Base-by-base conservation (phyloP, 495 filamentous ascomycete genomes). In the Annulohypoxylon bovei region DNA sequence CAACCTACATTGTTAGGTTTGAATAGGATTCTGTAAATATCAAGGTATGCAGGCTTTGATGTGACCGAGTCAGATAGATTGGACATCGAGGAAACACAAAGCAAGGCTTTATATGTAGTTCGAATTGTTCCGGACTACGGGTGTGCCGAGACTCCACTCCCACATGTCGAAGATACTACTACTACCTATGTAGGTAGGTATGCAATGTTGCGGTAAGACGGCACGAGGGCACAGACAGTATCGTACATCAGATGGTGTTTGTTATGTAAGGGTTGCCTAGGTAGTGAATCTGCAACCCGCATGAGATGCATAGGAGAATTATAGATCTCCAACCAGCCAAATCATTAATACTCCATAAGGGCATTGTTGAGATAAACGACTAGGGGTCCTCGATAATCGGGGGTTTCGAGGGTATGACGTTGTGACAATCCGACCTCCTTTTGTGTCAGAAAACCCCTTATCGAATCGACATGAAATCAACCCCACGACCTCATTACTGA, bases 401-500 rank as follows among this genome's bases (percentile, higher is more conserved):
- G 37, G 50, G 27, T 7, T 56, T 62, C 33, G 28, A 62, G n/a
- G 65, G 37, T 52, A 54, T 60, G 65, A 62, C 50, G 39, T 56
- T 61, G 65, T 37, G 49, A 37, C 65, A 62, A 62, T 62, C 65
- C 52, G 58, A 50, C 58, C 52, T 56, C 55, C 64, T 18, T 39
- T 54, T 53, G 66, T 63, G 52, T 68, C 66, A 68, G 58, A 68
- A 61, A 40, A 37, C 49, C 44, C 63, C 63, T 27, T 57, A 16
- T 22, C 25, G 6, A 46, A 8, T 33, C 14, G 12, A 35, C 27
- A 11, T 44, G 53, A 53, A 28, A 44, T 37, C 14, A 9, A 9
- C 40, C 3, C 18, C 4, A 52, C 58, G 22, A 39, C 2, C 30
- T 52, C 12, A 28, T 39, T 50, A 6, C 4, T 14, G 12, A 27